phyloP scores from a whole-genome alignment of 495 filamentous ascomycete genomes.

The Astrothelium macrocarpum region DNA sequence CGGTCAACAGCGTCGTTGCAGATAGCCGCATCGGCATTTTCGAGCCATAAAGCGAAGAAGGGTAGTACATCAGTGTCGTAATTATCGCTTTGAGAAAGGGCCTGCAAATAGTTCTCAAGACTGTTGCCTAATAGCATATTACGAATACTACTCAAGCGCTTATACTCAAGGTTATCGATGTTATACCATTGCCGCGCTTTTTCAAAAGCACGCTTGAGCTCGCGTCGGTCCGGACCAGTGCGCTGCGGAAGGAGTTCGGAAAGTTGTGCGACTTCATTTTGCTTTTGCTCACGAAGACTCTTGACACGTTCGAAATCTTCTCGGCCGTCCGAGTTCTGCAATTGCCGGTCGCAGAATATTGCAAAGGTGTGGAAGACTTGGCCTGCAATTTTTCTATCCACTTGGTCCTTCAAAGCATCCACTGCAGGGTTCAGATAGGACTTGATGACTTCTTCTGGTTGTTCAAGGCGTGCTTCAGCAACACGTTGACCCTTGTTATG shows the following conservation, averaged over 20 bases:
- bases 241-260: conserved; percentile 45
- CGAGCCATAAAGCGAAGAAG: conserved; percentile 93
- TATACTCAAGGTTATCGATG: conserved; percentile 78
- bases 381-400: conserved; percentile 63
- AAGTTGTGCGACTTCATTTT: conserved; percentile 61
- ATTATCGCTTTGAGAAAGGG: conserved; percentile 69
- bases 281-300: conserved; percentile 70
- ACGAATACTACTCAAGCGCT: conserved; percentile 61
- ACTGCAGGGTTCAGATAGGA: conserved; percentile 76
- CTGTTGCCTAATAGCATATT: conserved; percentile 75
- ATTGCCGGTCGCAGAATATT: conserved; percentile 84
- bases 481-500: conserved; percentile 60
- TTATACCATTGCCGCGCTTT: conserved; percentile 84
- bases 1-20: conserved; percentile 68
- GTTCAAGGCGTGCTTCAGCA: conserved; percentile 86
- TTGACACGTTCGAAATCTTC: conserved; percentile 79
- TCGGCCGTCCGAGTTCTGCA: conserved; percentile 70
- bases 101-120: conserved; percentile 89
- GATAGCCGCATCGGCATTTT: conserved; percentile 58
- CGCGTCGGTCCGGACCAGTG: conserved; percentile 36
- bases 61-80: conserved; percentile 83
- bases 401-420: conserved; percentile 61
- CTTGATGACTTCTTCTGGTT: conserved; percentile 78
- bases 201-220: conserved; percentile 34
- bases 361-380: conserved; percentile 92